phyloP scores from a whole-genome alignment of 208 protist species.

The Trypanosoma caninum region DNA sequence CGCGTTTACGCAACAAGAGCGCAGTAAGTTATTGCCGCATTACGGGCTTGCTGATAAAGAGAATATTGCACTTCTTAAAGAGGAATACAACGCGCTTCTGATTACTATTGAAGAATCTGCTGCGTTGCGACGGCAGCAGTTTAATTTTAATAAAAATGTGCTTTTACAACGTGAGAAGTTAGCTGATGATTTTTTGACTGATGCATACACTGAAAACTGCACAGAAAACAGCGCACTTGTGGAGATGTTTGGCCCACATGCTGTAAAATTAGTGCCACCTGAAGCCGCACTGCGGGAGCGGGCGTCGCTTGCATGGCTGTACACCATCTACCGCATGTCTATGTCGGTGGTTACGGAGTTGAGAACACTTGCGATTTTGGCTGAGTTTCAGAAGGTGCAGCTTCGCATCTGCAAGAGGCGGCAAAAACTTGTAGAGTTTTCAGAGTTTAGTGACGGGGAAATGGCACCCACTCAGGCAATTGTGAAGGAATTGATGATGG shows the following conservation, averaged over 20 bases:
- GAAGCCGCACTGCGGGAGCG: constrained; percentile 2
- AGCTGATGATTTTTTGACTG: too few relatives aligned
- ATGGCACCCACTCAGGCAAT: background rate
- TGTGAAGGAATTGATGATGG: background rate
- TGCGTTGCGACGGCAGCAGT: background rate
- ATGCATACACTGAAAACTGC: too few relatives aligned
- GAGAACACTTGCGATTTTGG: constrained; percentile 11
- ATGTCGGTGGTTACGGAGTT: constrained; percentile 19
- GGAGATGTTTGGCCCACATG: constrained; percentile 15
- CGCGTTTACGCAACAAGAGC: constrained; percentile 18
- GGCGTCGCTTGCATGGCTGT: constrained; percentile 22
- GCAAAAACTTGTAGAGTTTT: constrained; percentile 20
- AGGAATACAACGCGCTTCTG: background rate
- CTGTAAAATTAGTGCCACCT: constrained; percentile 4
- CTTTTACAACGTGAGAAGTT: too few relatives aligned
- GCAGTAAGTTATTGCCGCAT: background rate
- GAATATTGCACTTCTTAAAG: background rate
- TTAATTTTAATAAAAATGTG: background rate
- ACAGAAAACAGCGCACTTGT: constrained; percentile 3
- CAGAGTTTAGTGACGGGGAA: constrained; percentile 11
- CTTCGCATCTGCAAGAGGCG: constrained; percentile 15
- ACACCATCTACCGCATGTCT: constrained; percentile 25
- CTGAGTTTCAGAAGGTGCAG: constrained; percentile 6
- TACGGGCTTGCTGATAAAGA: background rate
- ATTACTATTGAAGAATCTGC: constrained; percentile 16